Evolutionary conservation across 2,329 filamentous ascomycete genomes (phyloP), one percentile per base, ranked within the genome.

Genomic region (Cercospora sojina): DNA sequence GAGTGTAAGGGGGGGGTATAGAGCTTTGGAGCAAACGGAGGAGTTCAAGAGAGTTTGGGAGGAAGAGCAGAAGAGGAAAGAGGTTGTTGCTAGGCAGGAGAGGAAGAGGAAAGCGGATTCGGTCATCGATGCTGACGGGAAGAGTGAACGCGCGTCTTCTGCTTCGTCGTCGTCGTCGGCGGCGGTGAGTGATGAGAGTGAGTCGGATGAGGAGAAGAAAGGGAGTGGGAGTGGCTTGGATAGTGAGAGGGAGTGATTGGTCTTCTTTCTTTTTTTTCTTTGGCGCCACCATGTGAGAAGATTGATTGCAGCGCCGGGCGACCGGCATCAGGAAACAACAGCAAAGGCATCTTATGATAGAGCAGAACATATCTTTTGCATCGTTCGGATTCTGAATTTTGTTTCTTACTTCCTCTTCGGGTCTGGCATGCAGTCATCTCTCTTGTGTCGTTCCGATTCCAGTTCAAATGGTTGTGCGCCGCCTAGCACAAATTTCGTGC

Each of bases 1-100:
- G 10, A 68, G 66, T 49, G 59, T 68, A 9, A 68, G 62, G 13
- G 66, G 68, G 4, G 66, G 68, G 1, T 38, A 43, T 8, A 43
- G 31, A 16, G 67, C 62, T 10, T 20, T 68, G 0, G 27, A 53
- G 3, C 5, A 25, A 3, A 58, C 41, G 9, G 27, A 47, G 5
- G 35, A 16, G 5, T 58, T 25, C 8, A 35, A 43, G 27, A 31
- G 4, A 4, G 10, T 29, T 8, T 23, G 16, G 2, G 43, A 23
- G 20, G 23, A 51, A 5, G 47, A 51, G 47, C 9, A 51, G 23
- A 23, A 51, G 20, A 16, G 18, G 13, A 51, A 51, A 51, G 47
- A 18, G n/a, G n/a, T 5, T 32, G 31, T 9, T 47, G 41, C n/a
- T 20, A 20, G 41, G n/a, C 41, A 20, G 12, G n/a, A 32, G 1